Evolutionary conservation across 2,329 filamentous ascomycete genomes (phyloP).

Genomic region (Pseudogymnoascus sp.): DNA sequence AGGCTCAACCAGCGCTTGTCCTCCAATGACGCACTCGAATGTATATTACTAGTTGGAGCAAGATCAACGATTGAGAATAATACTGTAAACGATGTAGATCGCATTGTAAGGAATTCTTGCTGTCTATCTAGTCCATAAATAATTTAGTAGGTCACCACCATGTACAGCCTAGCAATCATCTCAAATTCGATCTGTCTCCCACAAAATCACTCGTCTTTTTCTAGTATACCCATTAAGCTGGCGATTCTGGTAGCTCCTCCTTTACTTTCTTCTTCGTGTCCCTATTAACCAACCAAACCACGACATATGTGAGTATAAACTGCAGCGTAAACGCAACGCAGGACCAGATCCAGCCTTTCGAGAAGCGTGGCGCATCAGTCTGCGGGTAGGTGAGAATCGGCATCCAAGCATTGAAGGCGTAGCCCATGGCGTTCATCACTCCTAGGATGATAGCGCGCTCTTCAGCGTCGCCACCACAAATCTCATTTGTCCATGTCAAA

Average conservation of each 20-base stretch:
- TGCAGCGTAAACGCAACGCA: not conserved
- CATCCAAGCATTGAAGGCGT: slow-evolving; percentile 62
- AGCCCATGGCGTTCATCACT: slow-evolving; percentile 61
- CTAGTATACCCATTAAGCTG: not conserved
- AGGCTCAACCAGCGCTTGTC: not conserved
- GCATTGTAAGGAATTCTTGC: not conserved
- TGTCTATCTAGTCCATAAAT: not conserved
- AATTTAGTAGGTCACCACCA: not conserved
- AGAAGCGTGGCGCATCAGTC: slow-evolving; percentile 51
- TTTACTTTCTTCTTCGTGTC: not conserved
- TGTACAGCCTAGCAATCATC: not conserved
- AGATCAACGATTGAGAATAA: not conserved
- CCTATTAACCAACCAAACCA: not conserved
- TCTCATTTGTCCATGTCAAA: slow-evolving; percentile 43
- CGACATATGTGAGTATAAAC: not conserved
- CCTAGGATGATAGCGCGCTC: slow-evolving; percentile 58
- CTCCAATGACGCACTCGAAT: not conserved
- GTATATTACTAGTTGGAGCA: not conserved
- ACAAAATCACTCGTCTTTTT: not conserved
- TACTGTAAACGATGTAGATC: not conserved
- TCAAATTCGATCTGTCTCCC: not conserved
- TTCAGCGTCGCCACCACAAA: slow-evolving; percentile 49
- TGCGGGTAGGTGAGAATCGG: slow-evolving; percentile 60
- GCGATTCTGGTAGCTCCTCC: not conserved
- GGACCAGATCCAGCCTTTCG: slow-evolving; percentile 45